Conservation (phyloP, 169 alveolate species). For the Perkinsus chesapeaki region DNA sequence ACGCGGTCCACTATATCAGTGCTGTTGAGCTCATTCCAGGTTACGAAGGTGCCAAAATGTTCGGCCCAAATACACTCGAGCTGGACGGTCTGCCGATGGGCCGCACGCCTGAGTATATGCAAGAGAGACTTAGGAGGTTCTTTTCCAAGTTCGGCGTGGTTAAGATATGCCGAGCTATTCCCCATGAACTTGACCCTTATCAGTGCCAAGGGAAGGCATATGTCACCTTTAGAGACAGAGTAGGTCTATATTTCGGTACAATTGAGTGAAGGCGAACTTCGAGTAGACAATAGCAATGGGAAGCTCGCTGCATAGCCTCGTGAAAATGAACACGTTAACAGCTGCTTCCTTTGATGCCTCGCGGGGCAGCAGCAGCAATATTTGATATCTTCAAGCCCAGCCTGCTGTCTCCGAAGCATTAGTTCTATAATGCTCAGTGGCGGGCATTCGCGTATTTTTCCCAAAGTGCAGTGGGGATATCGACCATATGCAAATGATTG, state of each 20-base stretch:
- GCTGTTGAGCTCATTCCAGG: not conserved
- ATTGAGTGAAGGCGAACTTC: conserved; percentile 5
- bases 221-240: conserved; percentile 53
- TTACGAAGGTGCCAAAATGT: conserved; percentile 16
- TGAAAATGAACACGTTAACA: too few relatives aligned
- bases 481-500: too few relatives aligned
- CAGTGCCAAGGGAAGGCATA: conserved; percentile 65
- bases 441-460: too few relatives aligned
- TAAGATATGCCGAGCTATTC: conserved; percentile 53
- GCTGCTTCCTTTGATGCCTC: too few relatives aligned
- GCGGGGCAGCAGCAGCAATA: too few relatives aligned
- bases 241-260: conserved; percentile 37
- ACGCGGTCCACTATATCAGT: not conserved
- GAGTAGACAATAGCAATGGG: too few relatives aligned
- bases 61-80: conserved; percentile 61
- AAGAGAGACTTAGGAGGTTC: conserved; percentile 65
- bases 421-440: too few relatives aligned
- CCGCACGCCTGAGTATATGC: conserved; percentile 74
- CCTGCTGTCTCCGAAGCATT: too few relatives aligned
- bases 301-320: too few relatives aligned
- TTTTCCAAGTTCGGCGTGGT: conserved; percentile 69
- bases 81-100: conserved; percentile 62
- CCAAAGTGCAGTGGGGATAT: too few relatives aligned
- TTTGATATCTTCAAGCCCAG: too few relatives aligned
- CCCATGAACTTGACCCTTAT: conserved; percentile 74